Evolutionary conservation across 225 moss, liverwort and hornwort genomes (phyloP), one percentile per base, ranked within the genome.

Genomic region (Polytrichum formosum): DNA sequence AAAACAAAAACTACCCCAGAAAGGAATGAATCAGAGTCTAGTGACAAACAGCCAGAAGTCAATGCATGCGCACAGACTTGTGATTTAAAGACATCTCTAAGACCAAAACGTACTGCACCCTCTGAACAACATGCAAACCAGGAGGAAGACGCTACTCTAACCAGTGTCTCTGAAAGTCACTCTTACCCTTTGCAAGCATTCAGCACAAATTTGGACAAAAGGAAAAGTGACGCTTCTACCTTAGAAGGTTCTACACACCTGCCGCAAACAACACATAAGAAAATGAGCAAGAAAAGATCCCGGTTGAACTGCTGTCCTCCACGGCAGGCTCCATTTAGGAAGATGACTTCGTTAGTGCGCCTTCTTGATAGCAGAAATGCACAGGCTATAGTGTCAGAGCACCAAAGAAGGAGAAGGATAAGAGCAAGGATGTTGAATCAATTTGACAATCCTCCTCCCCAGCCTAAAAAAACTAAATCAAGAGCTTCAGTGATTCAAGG

Each of bases 341-440:
- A 55, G 5, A 18, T 67, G 19, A 75, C 77, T 64, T 67, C 84
- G 28, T 35, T 78, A 74, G 73, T 70, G 67, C 67, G 77, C 37
- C 72, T 37, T 56, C n/a, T 33, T 37, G 77, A 68, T 23, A 33
- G 65, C 33, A 70, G 64, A 62, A 72, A 23, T 54, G 61, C 66
- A 53, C 72, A 67, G 61, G 67, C 28, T 75, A 63, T 53, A 25
- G 61, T 37, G 6, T 71, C 75, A 63, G 67, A 77, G 61, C 72
- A 68, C n/a, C 75, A 70, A 70, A 77, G 72, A 53, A 78, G 35
- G 63, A 56, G 58, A 18, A 81, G 72, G 59, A 70, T 78, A 37
- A 80, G 78, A 70, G 70, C 78, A 26, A 76, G 71, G 55, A 67
- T 68, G 26, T 70, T 72, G 55, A 76, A 78, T 72, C 66, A 65